Evolutionary conservation across 129 eudicot species (phyloP).

Genomic region (Flaveria linearis): DNA sequence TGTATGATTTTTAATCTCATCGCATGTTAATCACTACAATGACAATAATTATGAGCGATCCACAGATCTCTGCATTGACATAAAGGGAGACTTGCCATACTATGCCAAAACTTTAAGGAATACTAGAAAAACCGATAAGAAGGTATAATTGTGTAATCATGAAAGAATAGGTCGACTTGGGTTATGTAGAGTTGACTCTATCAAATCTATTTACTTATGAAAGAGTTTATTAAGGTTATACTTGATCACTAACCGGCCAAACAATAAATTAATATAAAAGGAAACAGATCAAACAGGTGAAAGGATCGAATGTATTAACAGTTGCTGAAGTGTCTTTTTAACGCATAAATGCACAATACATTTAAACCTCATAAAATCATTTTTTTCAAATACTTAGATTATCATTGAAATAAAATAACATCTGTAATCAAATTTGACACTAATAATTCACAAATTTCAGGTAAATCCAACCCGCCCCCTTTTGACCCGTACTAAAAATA

Average conservation of each 20-base stretch:
- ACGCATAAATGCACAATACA: slow-evolving; percentile 2
- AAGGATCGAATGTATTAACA: not conserved
- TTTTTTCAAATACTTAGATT: too few relatives aligned
- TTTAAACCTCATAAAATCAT: not conserved
- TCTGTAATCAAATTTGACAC: too few relatives aligned
- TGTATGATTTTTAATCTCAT: not conserved
- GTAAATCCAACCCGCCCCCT: not conserved
- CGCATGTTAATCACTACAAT: slow-evolving; percentile 5
- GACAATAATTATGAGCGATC: not conserved
- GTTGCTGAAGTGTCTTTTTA: not conserved
- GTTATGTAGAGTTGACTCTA: not conserved
- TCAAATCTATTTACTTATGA: not conserved
- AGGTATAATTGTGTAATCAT: not conserved
- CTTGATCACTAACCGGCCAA: not conserved
- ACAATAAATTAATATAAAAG: not conserved
- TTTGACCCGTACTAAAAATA: not conserved
- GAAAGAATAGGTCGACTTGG: not conserved
- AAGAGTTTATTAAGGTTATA: not conserved
- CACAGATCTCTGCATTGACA: slow-evolving; percentile 1
- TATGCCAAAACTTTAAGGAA: not conserved
- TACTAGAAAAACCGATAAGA: not conserved
- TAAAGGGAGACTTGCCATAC: not conserved
- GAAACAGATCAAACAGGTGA: not conserved
- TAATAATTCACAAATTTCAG: not conserved
- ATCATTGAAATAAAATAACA: too few relatives aligned